Base-by-base conservation (phyloP, 2,329 filamentous ascomycete species). In the Bipolaris cookei region DNA sequence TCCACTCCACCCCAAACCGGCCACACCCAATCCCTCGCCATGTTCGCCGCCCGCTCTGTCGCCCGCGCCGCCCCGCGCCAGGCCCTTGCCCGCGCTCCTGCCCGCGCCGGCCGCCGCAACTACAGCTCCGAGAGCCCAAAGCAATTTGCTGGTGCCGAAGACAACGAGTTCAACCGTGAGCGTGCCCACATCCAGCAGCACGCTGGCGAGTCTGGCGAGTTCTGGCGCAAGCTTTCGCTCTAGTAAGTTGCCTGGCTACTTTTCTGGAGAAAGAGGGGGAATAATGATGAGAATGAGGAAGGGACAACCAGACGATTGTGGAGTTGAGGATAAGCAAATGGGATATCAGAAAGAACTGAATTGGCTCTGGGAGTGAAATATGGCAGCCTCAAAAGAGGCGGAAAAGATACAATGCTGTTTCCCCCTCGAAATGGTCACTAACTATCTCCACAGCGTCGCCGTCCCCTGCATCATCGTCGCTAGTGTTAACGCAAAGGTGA, bases 91-190 rank as follows among this genome's bases (percentile, higher is more conserved):
- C 86, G 86, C 74, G 80, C 80, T 50, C 77, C 81, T 63, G 68
- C 85, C 69, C 89, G 91, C 83, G 69, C 86, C 69, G 88, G 90
- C 83, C 69, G 68, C 62, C 88, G 90, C 78, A 88, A 89, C 71
- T 84, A 91, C 72, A 88, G 88, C 76, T 88, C 85, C 81, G 82
- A 84, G 70, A 77, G 81, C 63, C 74, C 78, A 65, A 82, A 83
- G 70, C 80, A 79, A 70, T 83, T 90, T 71, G 72, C 78, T 44
- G 87, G 88, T 72, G 77, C 83, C 56, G 83, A 84, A 78, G 90
- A 97, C 82, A 98, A 96, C 82, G 87, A 88, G 74, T 99, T 98
- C 86, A 89, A 96, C 84, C 88, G 90, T 74, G 95, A 99, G 86
- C 88, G 95, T 77, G 84, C 88, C 77, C 90, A 90, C 73, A 90